Base-by-base conservation (phyloP, 768 basidiomycete genomes). In the Gloeostereum incarnatum region DNA sequence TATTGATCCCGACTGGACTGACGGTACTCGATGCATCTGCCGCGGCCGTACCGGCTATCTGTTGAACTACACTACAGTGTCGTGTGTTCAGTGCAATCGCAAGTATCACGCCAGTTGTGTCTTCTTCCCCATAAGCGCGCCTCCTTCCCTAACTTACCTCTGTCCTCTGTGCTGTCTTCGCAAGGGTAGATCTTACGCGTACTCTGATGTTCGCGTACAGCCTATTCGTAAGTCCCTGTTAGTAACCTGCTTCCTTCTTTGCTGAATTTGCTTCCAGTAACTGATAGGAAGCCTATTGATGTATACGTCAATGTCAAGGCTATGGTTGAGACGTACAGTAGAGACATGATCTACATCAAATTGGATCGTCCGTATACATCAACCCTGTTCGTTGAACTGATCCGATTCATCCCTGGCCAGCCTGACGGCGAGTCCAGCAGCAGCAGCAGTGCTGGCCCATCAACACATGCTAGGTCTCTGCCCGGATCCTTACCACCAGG, bases 21-120 rank as follows among this genome's bases (percentile, higher is more conserved):
- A 89, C 49, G 73, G 74, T 22, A 87, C 85, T 19, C 73, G 85
- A 19, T 89, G 86, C 58, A 81, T 89, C 42, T 89, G 86, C 55
- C 65, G 86, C 35, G 85, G 83, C 11, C 69, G 74, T 21, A 81
- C 75, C 3, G 50, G 58, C 6, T 81, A 78, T 54, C 57, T 81
- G 20, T 58, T 78, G 38, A 62, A 69, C 44, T 78, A 76, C 49
- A 76, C 77, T 3, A 67, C 68, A 17, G 74, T 88, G 9, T 68
- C 72, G 41, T 90, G 87, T 53, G 75, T 78, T 33, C 52, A 57
- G 0, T 90, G 87, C 59, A 65, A 58, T 45, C 75, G 71, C 48
- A 58, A 66, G 11, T 89, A 87, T 47, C 87, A 90, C 48, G 70
- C 69, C 11, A 73, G 72, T 7, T 90, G 87, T 44, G 85, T 89